Percentiles rank a stretch among this genome's conserved stretches.
Conservation (phyloP, 2,329 filamentous ascomycete genomes). For the Ophiocordyceps camponoti-floridani region DNA sequence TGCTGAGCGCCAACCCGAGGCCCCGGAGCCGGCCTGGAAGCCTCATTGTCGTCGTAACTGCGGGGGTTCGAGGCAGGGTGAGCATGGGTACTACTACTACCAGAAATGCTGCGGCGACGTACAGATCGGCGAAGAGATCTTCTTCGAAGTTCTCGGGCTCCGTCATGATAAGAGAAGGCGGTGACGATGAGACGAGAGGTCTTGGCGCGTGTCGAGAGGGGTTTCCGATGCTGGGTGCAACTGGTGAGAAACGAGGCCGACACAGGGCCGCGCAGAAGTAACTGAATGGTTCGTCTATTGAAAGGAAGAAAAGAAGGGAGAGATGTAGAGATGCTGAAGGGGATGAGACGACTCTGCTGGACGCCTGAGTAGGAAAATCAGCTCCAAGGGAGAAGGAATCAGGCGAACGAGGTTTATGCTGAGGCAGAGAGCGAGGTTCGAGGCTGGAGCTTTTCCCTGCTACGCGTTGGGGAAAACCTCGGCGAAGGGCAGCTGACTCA, state of each 20-base stretch:
- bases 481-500: neutral
- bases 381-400: neutral
- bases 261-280: neutral
- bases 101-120: slow-evolving; percentile 16
- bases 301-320: too few relatives aligned
- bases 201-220: neutral
- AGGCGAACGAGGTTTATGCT: neutral
- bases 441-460: neutral
- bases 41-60: slow-evolving; percentile 49
- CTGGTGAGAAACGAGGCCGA: neutral
- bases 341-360: neutral
- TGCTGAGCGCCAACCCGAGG: slow-evolving; percentile 12
- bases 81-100: neutral
- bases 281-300: too few relatives aligned
- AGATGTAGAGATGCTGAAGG: neutral
- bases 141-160: slow-evolving; percentile 74
- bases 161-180: slow-evolving; percentile 35
- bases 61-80: slow-evolving; percentile 1
- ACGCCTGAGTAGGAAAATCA: too few relatives aligned
- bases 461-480: neutral
- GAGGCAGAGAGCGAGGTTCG: neutral
- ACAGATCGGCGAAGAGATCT: slow-evolving; percentile 93
- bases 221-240: neutral
- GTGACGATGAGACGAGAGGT: too few relatives aligned
- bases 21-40: slow-evolving; percentile 20